A percentile compares a stretch with the other conserved stretches of the same genome.
Evolutionary conservation across 495 filamentous ascomycete species (phyloP).

Genomic region (Aspergillus homomorphus): DNA sequence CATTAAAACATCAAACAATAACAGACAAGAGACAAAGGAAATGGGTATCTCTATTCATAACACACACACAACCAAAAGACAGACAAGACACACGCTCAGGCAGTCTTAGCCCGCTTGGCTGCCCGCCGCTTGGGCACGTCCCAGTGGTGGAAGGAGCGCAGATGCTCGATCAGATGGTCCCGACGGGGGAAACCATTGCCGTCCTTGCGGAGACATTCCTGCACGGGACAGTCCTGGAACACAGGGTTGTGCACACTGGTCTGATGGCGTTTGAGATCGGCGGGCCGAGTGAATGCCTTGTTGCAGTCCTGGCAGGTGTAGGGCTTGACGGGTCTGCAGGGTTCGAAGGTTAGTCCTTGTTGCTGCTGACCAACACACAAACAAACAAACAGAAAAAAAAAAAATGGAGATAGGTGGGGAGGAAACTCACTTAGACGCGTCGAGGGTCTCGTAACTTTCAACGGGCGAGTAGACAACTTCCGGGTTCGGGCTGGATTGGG

Average conservation of each 20-base stretch:
- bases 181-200: conserved; percentile 78
- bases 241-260: conserved; percentile 54
- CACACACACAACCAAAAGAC: not conserved
- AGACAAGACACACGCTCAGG: conserved; percentile 1
- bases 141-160: conserved; percentile 70
- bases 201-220: conserved; percentile 75
- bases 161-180: conserved; percentile 86
- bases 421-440: conserved; percentile 13
- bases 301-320: conserved; percentile 46
- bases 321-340: conserved; percentile 32
- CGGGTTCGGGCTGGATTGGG: conserved; percentile 4
- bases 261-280: conserved; percentile 55
- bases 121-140: conserved; percentile 46
- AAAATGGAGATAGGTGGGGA: not conserved
- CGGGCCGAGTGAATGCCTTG: conserved; percentile 48
- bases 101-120: conserved; percentile 32
- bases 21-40: not conserved
- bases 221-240: conserved; percentile 70
- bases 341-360: conserved; percentile 3
- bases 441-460: conserved; percentile 11
- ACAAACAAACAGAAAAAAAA: not conserved
- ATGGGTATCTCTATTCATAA: conserved; percentile 1
- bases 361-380: not conserved
- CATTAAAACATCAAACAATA: not conserved
- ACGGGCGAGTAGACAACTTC: conserved; percentile 15